phyloP scores from a whole-genome alignment of 176 grass and related monocot genomes.

The Avena sativa region DNA sequence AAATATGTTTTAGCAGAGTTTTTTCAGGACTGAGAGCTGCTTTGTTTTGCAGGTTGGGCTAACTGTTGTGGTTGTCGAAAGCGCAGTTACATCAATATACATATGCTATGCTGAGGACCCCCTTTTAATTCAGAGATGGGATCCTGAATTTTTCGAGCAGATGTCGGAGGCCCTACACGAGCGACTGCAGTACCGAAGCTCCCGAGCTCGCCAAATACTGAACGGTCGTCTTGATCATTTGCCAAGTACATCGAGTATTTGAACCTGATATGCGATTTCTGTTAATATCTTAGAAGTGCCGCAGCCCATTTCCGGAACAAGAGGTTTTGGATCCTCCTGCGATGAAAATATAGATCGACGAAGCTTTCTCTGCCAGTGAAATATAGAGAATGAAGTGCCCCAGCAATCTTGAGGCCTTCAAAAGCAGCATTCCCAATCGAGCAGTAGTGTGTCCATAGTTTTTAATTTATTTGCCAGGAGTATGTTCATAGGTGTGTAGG shows the following conservation, averaged over 20 bases:
- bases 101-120: constrained; percentile 95
- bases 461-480: background rate
- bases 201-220: constrained; percentile 69
- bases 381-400: constrained; percentile 40
- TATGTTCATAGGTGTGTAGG: constrained; percentile 14
- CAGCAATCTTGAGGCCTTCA: constrained; percentile 42
- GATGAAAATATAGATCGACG: constrained; percentile 35
- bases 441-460: constrained; percentile 3
- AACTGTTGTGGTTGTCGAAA: constrained; percentile 93
- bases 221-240: constrained; percentile 76
- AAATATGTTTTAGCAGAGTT: background rate
- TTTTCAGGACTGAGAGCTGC: background rate
- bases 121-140: constrained; percentile 90
- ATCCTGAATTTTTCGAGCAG: constrained; percentile 78
- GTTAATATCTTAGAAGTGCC: background rate
- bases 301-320: constrained; percentile 33
- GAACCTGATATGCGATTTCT: constrained; percentile 39
- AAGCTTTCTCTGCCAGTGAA: background rate
- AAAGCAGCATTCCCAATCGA: constrained; percentile 14
- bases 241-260: constrained; percentile 61
- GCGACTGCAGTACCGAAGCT: constrained; percentile 85
- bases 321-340: constrained; percentile 29
- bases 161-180: constrained; percentile 80
- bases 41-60: constrained; percentile 75
- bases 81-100: constrained; percentile 97